A percentile compares a stretch with the other conserved stretches of the same genome.
These are phyloP conservation scores for Holtermanniella nyarrowii DNA, from an alignment of 768 basidiomycete species.

Conservation along the genomic window DNA sequence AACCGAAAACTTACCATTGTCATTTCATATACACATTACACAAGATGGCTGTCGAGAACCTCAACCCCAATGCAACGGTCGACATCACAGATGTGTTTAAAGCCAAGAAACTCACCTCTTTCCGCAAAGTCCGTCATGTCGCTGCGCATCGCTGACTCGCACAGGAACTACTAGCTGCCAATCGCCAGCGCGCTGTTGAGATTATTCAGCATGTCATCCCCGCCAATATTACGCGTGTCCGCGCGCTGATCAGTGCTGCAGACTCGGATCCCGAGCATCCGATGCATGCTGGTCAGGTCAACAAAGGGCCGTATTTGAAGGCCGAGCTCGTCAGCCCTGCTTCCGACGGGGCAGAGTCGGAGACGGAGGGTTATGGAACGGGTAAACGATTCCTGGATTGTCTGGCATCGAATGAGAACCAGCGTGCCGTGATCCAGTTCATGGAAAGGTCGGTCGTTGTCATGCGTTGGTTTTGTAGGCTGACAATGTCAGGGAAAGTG, in stretches of 20 bases:
- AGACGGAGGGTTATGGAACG: neutral
- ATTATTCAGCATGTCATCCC: constrained; percentile 22
- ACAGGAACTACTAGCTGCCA: constrained; percentile 16
- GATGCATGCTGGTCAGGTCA: constrained; percentile 7
- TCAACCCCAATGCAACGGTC: neutral
- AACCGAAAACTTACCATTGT: too few species aligned
- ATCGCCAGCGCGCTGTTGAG: constrained; percentile 17
- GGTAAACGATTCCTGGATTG: constrained; percentile 3
- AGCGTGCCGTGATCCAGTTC: constrained; percentile 8
- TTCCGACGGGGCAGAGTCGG: neutral
- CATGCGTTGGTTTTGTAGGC: neutral
- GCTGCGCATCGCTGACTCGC: neutral
- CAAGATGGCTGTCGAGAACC: too few species aligned
- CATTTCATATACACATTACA: too few species aligned
- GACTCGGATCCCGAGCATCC: constrained; percentile 12
- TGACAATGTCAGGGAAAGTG: constrained; percentile 25
- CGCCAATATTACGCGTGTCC: constrained; percentile 17
- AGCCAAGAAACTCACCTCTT: neutral
- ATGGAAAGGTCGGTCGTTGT: constrained; percentile 13
- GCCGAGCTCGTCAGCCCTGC: neutral
- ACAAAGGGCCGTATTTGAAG: constrained; percentile 2
- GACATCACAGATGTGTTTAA: neutral
- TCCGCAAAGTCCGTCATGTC: neutral
- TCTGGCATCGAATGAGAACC: constrained; percentile 1
- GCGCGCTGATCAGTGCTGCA: constrained; percentile 12